Evolutionary conservation across 805 yeast genomes (phyloP), one percentile per base, ranked within the genome.

Genomic region (Blastobotrys chiropterorum): DNA sequence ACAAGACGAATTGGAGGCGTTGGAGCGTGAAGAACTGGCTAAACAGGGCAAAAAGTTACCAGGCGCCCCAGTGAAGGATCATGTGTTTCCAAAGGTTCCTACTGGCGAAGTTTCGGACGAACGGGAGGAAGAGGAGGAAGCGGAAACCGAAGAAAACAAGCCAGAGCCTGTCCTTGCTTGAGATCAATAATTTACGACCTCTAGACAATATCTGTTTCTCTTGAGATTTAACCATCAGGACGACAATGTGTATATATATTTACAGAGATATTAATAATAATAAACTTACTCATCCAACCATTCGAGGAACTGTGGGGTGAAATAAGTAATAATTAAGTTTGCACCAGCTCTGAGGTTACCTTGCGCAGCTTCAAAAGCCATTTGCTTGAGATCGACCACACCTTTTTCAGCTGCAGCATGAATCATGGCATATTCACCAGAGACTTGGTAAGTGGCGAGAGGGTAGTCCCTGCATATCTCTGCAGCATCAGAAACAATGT

Each of bases 391-490:
- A 67, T 92, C 97, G 55, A 85, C 86, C 54, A 90, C 78, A 39
- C 95, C 95, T 75, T 90, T 90, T 63, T 90, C 97, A 30, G 97
- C 97, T 49, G 97, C 98, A 5, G 99, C 99, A 65, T 90, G 96
- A 57, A 94, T 70, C 99, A 94, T 94, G 31, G 98, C 97, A 65
- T 80, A 94, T 71, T 94, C 99, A 41, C 99, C 99, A 66, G 92
- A 82, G 20, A 94, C 99, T 69, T 94, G 99, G 70, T 94, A 94
- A 22, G 95, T 90, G 63, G 96, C 89, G 49, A 94, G 73, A 22
- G 99, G 99, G 60, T 86, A 80, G 66, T 94, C 94, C 48, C 72
- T 69, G 64, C 96, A 87, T 49, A 90, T 75, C 62, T 79, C 82
- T 39, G 90, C 74, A 0, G 99, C 97, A 64, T 94, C 97, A 52